Conservation (phyloP, 257 asterid species). For the Fraxinus pennsylvanica region DNA sequence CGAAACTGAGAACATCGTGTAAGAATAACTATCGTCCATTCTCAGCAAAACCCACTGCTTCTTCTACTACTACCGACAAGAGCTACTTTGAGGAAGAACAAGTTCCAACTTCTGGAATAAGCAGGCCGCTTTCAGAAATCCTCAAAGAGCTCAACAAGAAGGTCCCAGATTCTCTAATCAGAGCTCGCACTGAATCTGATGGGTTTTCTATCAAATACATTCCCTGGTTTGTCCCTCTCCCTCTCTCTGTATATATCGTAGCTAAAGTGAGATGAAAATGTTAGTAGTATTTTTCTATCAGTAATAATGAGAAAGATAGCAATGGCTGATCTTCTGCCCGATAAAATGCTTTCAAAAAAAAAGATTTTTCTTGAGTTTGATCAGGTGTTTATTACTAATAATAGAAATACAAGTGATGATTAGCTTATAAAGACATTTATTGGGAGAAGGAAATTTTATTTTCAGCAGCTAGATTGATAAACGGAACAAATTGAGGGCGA, state of each 20-base stretch:
- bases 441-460: not conserved
- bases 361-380: too few species aligned
- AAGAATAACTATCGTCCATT: slow-evolving; percentile 22
- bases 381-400: slow-evolving; percentile 1
- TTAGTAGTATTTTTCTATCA: too few species aligned
- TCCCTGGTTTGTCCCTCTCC: slow-evolving; percentile 52
- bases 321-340: not conserved
- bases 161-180: slow-evolving; percentile 72
- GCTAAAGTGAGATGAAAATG: too few species aligned
- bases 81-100: slow-evolving; percentile 17
- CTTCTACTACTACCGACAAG: slow-evolving; percentile 1
- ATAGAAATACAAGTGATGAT: not conserved
- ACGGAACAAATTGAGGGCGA: not conserved
- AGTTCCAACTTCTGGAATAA: slow-evolving; percentile 57
- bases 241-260: not conserved
- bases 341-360: not conserved
- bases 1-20: not conserved
- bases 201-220: slow-evolving; percentile 61
- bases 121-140: slow-evolving; percentile 66
- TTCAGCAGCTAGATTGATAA: not conserved
- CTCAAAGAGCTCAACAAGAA: slow-evolving; percentile 79
- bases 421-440: not conserved
- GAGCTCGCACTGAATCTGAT: slow-evolving; percentile 41
- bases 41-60: slow-evolving; percentile 21
- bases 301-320: not conserved